These are phyloP conservation scores for Talaromyces piceae DNA, from an alignment of 2,329 filamentous ascomycete species.

Conservation along the genomic window DNA sequence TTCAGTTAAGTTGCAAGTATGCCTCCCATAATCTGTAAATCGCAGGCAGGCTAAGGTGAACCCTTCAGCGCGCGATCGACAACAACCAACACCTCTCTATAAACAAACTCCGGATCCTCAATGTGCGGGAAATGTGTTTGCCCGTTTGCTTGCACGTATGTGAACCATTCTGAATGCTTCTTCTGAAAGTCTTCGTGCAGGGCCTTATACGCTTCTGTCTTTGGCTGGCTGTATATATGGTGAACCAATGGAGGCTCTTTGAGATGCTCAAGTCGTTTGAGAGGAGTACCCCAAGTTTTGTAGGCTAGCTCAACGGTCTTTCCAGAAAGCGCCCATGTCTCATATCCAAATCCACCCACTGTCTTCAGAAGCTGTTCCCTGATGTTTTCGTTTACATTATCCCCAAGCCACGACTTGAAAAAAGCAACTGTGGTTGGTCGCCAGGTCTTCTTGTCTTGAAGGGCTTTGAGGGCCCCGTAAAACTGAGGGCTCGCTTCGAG, in stretches of 20 bases:
- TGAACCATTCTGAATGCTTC: constrained; percentile 1
- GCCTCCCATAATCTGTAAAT: no score
- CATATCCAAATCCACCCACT: background rate
- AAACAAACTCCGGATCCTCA: constrained; percentile 1
- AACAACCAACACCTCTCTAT: background rate
- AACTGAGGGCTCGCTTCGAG: background rate
- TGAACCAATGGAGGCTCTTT: background rate
- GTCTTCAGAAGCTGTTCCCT: background rate
- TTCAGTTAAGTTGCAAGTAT: no score
- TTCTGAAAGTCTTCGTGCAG: background rate
- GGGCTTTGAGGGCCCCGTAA: background rate
- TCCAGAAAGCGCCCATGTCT: constrained; percentile 1
- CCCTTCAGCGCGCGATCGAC: background rate
- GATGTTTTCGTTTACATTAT: background rate
- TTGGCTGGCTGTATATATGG: constrained; percentile 1
- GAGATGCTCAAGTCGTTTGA: background rate
- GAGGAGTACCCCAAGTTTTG: background rate
- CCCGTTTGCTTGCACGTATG: background rate
- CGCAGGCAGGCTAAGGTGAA: background rate
- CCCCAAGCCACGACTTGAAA: constrained; percentile 1
- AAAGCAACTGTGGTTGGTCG: background rate
- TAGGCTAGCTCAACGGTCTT: background rate
- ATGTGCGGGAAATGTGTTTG: constrained; percentile 1
- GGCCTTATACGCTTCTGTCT: background rate
- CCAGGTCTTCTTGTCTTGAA: background rate